Evolutionary conservation across 352 stramenopile genomes (phyloP), one percentile per base, ranked within the genome.

Genomic region (Pythium coloratum): DNA sequence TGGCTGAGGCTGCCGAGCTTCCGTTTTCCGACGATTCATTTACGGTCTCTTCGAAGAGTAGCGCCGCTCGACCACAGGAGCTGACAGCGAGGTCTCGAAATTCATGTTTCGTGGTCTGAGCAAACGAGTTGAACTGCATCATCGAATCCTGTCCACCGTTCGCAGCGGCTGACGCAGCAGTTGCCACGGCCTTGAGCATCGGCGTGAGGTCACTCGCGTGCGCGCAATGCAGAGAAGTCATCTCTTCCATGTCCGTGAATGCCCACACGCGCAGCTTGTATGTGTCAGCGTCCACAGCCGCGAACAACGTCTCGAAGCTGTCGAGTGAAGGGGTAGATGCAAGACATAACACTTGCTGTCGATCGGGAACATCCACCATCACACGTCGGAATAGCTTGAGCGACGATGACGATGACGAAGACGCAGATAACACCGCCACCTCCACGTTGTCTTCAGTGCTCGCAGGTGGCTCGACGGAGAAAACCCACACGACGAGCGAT

Each of bases 41-140:
- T 36, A 38, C 26, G 26, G 55, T 61, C 57, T 73, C 72, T 66
- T 75, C 74, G 61, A 90, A 82, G 13, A 91, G 69, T 44, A 90
- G 61, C 12, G 84, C 81, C 5, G 77, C 73, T n/a, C 81, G 71
- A 20, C 84, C 84, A 49, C 81, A 91, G 18, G 61, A 66, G 62
- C 84, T 92, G 40, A 86, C 70, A 7, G 49, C 71, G 10, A 92
- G 76, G 12, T 81, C 60, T 38, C 82, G 81, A 69, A 88, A 92
- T 14, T 59, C 57, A 55, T 77, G 62, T 26, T 68, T 67, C 18
- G 20, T 18, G 16, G 87, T 63, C n/a, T 78, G 55, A 10, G 57
- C 46, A 16, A 75, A 47, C 46, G 78, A 67, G 54, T 53, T 53
- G 46, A 89, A 89, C 6, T 53, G 66, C 66, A 77, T 76, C 66